Base-by-base conservation (phyloP, 768 basidiomycete genomes). In the Rhizopogon vulgaris region DNA sequence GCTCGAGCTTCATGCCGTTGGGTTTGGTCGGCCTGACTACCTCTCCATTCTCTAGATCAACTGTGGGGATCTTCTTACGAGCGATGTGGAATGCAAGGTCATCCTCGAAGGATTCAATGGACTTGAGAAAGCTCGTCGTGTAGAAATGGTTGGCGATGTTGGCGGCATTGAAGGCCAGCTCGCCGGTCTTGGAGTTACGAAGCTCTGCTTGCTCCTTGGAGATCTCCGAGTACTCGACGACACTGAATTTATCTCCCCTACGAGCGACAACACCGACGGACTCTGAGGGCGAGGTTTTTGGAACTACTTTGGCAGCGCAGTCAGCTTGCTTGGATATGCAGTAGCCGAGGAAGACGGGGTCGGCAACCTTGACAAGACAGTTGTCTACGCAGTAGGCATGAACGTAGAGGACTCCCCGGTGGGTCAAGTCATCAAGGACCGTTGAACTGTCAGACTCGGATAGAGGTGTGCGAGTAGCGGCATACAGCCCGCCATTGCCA, bases 111-210 rank as follows among this genome's bases (percentile, higher is more conserved):
- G 77, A 69, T 60, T 88, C 84, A 48, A 94, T 86, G 38, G 73
- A 67, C 54, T 85, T 80, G 52, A 99, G 79, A 74, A 89, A 98
- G 24, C 75, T 68, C 30, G 87, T 87, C 38, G 94, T 94, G 73
- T 96, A 99, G 71, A 97, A 96, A 70, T 99, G 96, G 71, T 98
- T 98, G 62, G 80, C 96, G 65, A 99, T 98, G 72, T 99, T 99
- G 34, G 82, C 96, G 6, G 95, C 95, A 53, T 94, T 81, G 84
- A 94, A 98, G 22, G 82, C 71, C 49, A 99, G 80, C 52, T 93
- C 85, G 49, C 85, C 89, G 2, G 81, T 79, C 49, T 78, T 70
- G 10, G 81, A 55, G 56, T 87, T 80, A 41, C 84, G 84, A 54
- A 78, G 74, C 64, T 90, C 89, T 3, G 94, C 84, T 67, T 95